Evolutionary conservation across 768 basidiomycete species (phyloP), one percentile per base, ranked within the genome.

Genomic region (Mycena latifolia): DNA sequence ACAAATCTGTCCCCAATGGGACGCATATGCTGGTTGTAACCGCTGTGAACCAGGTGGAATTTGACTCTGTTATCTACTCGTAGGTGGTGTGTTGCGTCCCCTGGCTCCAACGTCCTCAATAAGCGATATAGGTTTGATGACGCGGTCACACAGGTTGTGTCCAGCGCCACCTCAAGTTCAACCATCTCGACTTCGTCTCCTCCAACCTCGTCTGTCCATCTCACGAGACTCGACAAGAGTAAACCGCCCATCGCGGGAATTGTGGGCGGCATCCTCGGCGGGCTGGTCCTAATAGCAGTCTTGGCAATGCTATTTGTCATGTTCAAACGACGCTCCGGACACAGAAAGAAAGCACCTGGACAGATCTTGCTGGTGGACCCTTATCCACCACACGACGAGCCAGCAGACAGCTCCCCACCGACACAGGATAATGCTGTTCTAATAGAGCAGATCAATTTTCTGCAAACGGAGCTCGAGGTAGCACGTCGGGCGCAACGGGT

Each of bases 41-140:
- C n/a, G n/a, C n/a, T n/a, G n/a, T n/a, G n/a, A n/a, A n/a, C n/a
- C n/a, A n/a, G n/a, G n/a, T n/a, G n/a, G n/a, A n/a, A n/a, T n/a
- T n/a, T n/a, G n/a, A n/a, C n/a, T n/a, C n/a, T n/a, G n/a, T n/a
- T n/a, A n/a, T n/a, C n/a, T n/a, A n/a, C n/a, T n/a, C n/a, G n/a
- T n/a, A n/a, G n/a, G n/a, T n/a, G n/a, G n/a, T n/a, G n/a, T 9
- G 17, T 52, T 15, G n/a, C 35, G 15, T 20, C 33, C 1, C 1
- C 33, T 53, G 35, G 22, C 9, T 5, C 22, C 1, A 25, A 53
- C 3, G 35, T 37, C 3, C 20, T 35, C 17, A 53, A 22, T 20
- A 53, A 17, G 29, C 37, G 22, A 37, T 37, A 37, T 53, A 53
- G 52, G 52, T 53, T 53, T 33, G 52, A 53, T 53, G 52, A 53